Percentiles rank a stretch among this genome's conserved stretches.
These are phyloP conservation scores for Curvularia lunata DNA, from an alignment of 2,329 filamentous ascomycete species.

Conservation along the genomic window DNA sequence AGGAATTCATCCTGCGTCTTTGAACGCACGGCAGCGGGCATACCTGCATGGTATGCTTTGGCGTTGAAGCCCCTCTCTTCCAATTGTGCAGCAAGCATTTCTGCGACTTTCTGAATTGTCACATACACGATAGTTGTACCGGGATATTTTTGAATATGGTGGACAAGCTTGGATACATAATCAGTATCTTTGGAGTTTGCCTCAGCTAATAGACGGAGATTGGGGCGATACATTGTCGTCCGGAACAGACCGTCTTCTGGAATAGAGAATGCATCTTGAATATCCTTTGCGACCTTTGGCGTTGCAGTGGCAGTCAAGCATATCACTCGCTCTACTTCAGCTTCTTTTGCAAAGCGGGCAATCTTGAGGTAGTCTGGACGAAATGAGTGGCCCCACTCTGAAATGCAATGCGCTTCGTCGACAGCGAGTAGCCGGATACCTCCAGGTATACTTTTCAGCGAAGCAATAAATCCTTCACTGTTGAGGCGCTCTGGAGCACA, in stretches of 20 bases:
- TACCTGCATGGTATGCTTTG: slow-evolving; percentile 81
- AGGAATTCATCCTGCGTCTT: slow-evolving; percentile 82
- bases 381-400: slow-evolving; percentile 97
- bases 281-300: slow-evolving; percentile 74
- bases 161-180: slow-evolving; percentile 72
- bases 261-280: slow-evolving; percentile 86
- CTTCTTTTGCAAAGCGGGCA: slow-evolving; percentile 73
- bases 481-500: slow-evolving; percentile 96
- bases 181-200: slow-evolving; percentile 70
- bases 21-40: slow-evolving; percentile 69
- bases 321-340: slow-evolving; percentile 78
- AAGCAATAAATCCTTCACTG: slow-evolving; percentile 69
- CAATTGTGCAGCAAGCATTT: slow-evolving; percentile 70
- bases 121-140: slow-evolving; percentile 68
- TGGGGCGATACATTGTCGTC: slow-evolving; percentile 65
- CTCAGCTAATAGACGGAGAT: slow-evolving; percentile 61
- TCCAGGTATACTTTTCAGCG: slow-evolving; percentile 69
- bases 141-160: slow-evolving; percentile 58
- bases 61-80: slow-evolving; percentile 70
- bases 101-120: slow-evolving; percentile 63
- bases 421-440: slow-evolving; percentile 85
- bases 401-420: slow-evolving; percentile 95
- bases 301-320: slow-evolving; percentile 91
- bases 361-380: slow-evolving; percentile 88
- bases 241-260: slow-evolving; percentile 66